Evolutionary conservation across 352 stramenopile species (phyloP), one percentile per base, ranked within the genome.

Genomic region (Phytopythium aichiense): DNA sequence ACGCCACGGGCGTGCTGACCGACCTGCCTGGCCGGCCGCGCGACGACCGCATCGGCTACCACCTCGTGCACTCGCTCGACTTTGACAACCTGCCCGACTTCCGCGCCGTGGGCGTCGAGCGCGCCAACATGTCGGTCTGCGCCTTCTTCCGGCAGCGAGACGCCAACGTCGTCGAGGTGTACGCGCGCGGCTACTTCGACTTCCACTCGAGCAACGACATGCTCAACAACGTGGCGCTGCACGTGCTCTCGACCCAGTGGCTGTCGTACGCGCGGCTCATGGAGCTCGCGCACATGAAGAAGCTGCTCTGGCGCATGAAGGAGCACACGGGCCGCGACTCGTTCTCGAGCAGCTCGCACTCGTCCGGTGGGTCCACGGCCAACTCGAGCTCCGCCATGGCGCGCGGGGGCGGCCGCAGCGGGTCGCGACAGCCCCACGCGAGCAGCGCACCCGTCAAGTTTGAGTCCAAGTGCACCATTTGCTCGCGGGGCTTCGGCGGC

Each of bases 21-120:
- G 71, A 81, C 20, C 55, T 73, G 28, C 65, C 63, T 1, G 73
- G 73, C 18, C 56, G 37, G 33, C 20, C 38, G 53, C 30, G 33
- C 37, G 73, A 88, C n/a, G 74, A 88, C 22, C 63, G 66, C 22
- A 67, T 88, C 20, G 79, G 79, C 1, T 88, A 77, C 61, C 79
- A 88, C 33, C 65, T 88, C 28, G 61, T 84, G 40, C 79, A 88
- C 67, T 85, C 74, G 64, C 65, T 88, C 4, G 72, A 73, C 2
- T 86, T 88, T 37, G 64, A 64, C 2, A 64, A 83, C 48, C 77
- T 82, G 7, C 69, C 68, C 1, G 25, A 61, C 15, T 80, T 81
- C 45, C 51, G 60, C 5, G 69, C 69, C 31, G 37, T 65, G 37
- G 72, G 72, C 37, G 63, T 80, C 23, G 72, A 78, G 33, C 72